phyloP scores from a whole-genome alignment of 192 early-diverging fungal species.

The Pecoramyces ruminantium region DNA sequence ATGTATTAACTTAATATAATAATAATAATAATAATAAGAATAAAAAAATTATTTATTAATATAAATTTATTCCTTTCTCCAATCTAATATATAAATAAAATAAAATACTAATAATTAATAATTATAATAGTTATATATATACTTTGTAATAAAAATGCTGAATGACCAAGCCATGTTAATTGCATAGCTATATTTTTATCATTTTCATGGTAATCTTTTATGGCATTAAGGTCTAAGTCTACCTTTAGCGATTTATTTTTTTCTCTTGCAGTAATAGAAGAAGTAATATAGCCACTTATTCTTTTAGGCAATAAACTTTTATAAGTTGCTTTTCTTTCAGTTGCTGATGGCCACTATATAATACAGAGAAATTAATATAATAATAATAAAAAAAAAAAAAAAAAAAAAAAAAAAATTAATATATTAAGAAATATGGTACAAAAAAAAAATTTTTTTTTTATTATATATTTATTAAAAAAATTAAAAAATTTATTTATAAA shows the following conservation, averaged over 20 bases:
- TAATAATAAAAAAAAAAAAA: not conserved
- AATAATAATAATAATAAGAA: not conserved
- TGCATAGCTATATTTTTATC: constrained; percentile 5
- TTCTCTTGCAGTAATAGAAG: not conserved
- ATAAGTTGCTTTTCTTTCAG: not conserved
- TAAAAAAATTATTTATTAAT: not conserved
- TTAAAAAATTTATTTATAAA: no score
- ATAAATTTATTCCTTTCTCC: not conserved
- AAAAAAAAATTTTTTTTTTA: no score
- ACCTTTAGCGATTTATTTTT: not conserved
- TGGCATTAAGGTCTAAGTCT: not conserved
- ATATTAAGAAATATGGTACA: no score
- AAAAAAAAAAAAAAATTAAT: no score
- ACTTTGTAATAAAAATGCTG: constrained; percentile 44
- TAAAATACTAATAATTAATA: no score
- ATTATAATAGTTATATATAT: not conserved
- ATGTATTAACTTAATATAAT: constrained; percentile 11
- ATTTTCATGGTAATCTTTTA: not conserved
- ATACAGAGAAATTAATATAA: no score
- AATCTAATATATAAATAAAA: not conserved
- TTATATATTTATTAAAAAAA: no score
- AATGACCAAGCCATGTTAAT: constrained; percentile 42
- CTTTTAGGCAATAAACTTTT: not conserved
- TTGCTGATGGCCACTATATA: not conserved
- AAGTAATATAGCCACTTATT: not conserved